Conservation (phyloP, 208 protist species). For the Angomonas deanei region DNA sequence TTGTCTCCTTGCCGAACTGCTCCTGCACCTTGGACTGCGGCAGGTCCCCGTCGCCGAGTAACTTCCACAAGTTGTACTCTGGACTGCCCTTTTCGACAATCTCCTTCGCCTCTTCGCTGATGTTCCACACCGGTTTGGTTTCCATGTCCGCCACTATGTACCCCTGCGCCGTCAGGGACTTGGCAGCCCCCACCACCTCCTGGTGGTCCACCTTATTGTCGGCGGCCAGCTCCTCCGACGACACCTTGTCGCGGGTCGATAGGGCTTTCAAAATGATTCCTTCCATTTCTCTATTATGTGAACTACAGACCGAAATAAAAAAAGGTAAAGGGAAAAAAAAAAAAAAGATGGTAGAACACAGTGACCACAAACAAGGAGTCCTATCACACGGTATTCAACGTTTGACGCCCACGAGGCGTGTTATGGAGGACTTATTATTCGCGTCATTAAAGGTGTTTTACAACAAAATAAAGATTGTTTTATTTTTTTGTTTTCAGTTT, state of each 20-base stretch:
- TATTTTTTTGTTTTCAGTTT: background rate
- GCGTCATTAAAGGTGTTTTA: no score
- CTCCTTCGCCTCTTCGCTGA: conserved; percentile 75
- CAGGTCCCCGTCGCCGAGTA: conserved; percentile 35
- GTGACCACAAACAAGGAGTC: background rate
- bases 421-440: no score
- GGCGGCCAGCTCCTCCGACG: conserved; percentile 55
- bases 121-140: conserved; percentile 51
- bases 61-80: conserved; percentile 75
- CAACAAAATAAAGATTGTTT: background rate
- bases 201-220: conserved; percentile 70
- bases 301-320: background rate
- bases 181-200: conserved; percentile 86
- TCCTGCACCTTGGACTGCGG: conserved; percentile 41
- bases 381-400: background rate
- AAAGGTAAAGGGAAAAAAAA: background rate
- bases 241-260: conserved; percentile 20
- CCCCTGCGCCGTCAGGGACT: conserved; percentile 81
- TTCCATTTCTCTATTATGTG: background rate
- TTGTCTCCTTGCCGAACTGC: conserved; percentile 52
- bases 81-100: conserved; percentile 84
- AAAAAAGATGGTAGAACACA: background rate
- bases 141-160: conserved; percentile 65
- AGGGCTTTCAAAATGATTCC: conserved; percentile 38
- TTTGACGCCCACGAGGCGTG: no score